Evolutionary conservation across 108 stramenopile species (phyloP), one percentile per base, ranked within the genome.

Genomic region (Skeletonema grethae): DNA sequence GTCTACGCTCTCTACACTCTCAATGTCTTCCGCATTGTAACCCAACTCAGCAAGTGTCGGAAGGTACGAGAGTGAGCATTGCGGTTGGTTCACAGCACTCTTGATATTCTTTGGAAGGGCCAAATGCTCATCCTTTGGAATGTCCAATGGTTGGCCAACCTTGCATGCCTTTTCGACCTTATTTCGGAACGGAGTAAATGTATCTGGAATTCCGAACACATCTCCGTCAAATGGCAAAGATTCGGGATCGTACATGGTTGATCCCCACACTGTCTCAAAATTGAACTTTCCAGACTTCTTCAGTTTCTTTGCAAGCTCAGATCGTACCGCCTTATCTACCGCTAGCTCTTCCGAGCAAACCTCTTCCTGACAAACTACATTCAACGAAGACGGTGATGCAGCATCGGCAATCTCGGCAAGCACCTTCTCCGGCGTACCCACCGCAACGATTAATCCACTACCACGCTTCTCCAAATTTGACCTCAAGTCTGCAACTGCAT

Each of bases 171-270:
- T 87, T 76, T 96, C 96, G 18, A 99, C 89, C 78, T 90, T 88
- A 61, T 95, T 96, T 22, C 97, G 83, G 70, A 97, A 98, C 7
- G 95, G 89, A 4, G 95, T 99, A 67, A 95, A 97, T 0, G 88
- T 82, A 58, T 95, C 88, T 0, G 95, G 96, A 71, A 98, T 83
- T 35, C 88, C 90, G 13, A 15, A 43, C 5, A 92, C 75, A 20
- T 70, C 84, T 2, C 57, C 69, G 18, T 80, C 68, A 72, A 92
- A 96, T 1, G 97, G 96, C n/a, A 97, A 62, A 65, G 92, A 88
- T 12, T 90, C 68, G 9, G 89, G 80, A 73, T 96, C 87, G 67
- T 97, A 97, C 72, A 98, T 70, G 3, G 95, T 93, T 24, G 93
- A 90, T 35, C 94, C 97, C 97, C 97, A 97, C 5, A 94, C 88